Percentiles rank a stretch among this genome's conserved stretches.
These are phyloP conservation scores for Corynespora cassiicola DNA, from an alignment of 2,329 filamentous ascomycete species.

Conservation along the genomic window DNA sequence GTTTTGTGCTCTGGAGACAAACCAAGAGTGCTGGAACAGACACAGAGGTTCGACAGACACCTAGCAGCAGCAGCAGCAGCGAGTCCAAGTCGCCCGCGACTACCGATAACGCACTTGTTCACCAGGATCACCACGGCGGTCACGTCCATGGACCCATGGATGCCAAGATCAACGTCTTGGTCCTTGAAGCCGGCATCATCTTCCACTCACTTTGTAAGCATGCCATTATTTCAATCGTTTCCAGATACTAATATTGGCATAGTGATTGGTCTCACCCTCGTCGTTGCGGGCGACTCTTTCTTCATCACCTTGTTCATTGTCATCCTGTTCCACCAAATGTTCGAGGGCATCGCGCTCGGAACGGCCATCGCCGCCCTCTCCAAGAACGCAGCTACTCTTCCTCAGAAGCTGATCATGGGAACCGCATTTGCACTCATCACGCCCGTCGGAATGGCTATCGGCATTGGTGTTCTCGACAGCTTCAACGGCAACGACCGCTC, in stretches of 20 bases:
- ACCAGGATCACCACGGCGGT: conserved; percentile 11
- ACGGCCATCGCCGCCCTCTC: conserved; percentile 70
- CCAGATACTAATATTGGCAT: conserved; percentile 2
- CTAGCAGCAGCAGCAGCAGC: conserved; percentile 20
- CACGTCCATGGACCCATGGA: conserved; percentile 28
- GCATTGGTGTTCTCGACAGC: conserved; percentile 70
- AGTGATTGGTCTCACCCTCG: conserved; percentile 70
- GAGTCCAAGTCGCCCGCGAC: conserved; percentile 12
- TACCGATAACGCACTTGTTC: conserved; percentile 22
- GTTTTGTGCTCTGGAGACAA: conserved; percentile 56
- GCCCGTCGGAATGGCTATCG: conserved; percentile 81
- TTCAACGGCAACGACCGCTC: conserved; percentile 77
- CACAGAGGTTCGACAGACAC: conserved; percentile 17
- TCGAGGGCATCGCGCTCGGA: conserved; percentile 77
- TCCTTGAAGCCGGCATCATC: conserved; percentile 76
- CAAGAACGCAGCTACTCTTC: conserved; percentile 36
- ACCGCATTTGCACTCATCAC: conserved; percentile 72
- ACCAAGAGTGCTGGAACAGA: conserved; percentile 20
- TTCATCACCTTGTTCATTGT: conserved; percentile 64
- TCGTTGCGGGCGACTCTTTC: conserved; percentile 58
- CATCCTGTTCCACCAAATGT: conserved; percentile 80
- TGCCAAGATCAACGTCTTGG: conserved; percentile 66
- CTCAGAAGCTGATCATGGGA: conserved; percentile 67
- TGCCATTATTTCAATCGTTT: not conserved
- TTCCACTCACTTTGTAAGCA: conserved; percentile 73